Conservation (phyloP, 768 basidiomycete species). For the Tricholoma saponaceum region DNA sequence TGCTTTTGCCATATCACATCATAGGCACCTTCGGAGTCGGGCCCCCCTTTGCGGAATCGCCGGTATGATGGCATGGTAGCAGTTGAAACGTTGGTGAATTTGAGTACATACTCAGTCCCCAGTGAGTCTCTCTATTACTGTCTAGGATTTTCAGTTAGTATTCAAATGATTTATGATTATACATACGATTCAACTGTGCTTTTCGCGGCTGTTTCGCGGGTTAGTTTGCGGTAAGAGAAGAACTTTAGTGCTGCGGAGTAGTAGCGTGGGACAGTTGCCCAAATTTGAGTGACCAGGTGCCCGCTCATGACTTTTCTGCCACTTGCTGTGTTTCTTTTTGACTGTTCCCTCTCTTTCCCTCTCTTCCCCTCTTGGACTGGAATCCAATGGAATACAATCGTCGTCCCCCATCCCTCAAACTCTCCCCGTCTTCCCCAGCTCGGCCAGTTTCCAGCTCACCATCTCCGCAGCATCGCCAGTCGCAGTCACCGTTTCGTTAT, state of each 20-base stretch:
- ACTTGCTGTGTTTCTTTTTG: not conserved
- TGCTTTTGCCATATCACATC: not conserved
- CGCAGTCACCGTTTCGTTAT: slow-evolving; percentile 31
- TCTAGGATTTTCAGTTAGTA: not conserved
- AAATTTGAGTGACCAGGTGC: not conserved
- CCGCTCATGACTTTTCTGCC: not conserved
- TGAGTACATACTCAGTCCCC: not conserved
- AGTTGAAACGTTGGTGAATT: not conserved
- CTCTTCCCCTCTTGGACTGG: slow-evolving; percentile 27
- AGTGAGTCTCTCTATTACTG: not conserved
- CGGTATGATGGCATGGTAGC: not conserved
- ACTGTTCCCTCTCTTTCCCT: slow-evolving; percentile 15
- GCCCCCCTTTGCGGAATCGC: not conserved
- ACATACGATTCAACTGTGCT: not conserved
- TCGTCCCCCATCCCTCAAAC: slow-evolving; percentile 23
- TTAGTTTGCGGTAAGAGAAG: not conserved
- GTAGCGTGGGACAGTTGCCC: not conserved
- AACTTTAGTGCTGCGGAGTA: not conserved
- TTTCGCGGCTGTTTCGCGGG: not conserved
- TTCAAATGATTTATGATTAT: not conserved
- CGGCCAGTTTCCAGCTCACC: slow-evolving; percentile 24
- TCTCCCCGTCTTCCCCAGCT: slow-evolving; percentile 26
- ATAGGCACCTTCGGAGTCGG: not conserved
- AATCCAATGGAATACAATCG: slow-evolving; percentile 22
- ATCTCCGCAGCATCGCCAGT: slow-evolving; percentile 21